Conservation (phyloP, 805 yeast genomes). For the Pichia deserticola region DNA sequence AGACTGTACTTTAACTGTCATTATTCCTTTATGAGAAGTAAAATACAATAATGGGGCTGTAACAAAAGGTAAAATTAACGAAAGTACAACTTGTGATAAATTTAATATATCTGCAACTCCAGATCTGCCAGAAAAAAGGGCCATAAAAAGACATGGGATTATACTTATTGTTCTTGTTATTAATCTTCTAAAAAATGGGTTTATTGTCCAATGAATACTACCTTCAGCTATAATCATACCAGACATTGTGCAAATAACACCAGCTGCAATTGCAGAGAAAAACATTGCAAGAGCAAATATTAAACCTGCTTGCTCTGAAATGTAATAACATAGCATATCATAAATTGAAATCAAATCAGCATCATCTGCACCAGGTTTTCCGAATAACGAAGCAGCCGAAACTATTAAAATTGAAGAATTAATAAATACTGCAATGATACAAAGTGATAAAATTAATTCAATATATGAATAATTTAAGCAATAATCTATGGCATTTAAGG, state of each 20-base stretch:
- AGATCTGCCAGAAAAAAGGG: conserved; percentile 59
- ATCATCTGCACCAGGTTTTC: conserved; percentile 59
- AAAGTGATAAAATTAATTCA: conserved; percentile 64
- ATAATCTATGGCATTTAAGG: conserved; percentile 62
- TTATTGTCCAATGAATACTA: conserved; percentile 70
- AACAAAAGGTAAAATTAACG: conserved; percentile 74
- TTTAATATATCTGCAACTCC: conserved; percentile 72
- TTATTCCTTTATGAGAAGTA: conserved; percentile 60
- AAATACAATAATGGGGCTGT: conserved; percentile 82
- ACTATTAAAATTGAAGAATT: conserved; percentile 78
- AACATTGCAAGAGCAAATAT: conserved; percentile 78
- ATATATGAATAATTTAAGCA: conserved; percentile 64
- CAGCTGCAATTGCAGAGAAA: conserved; percentile 85
- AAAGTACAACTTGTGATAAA: conserved; percentile 78
- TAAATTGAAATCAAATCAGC: conserved; percentile 83
- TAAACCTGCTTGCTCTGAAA: conserved; percentile 76
- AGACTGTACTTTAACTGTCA: conserved; percentile 44
- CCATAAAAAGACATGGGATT: conserved; percentile 71
- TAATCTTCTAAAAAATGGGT: conserved; percentile 75
- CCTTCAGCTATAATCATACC: conserved; percentile 94
- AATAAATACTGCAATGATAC: conserved; percentile 78
- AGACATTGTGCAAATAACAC: conserved; percentile 87
- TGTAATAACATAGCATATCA: conserved; percentile 45
- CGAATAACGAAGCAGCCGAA: conserved; percentile 70
- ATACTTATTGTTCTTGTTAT: conserved; percentile 74